These are phyloP conservation scores for Abortiporus biennis DNA, from an alignment of 1,284 basidiomycete species.

Conservation along the genomic window DNA sequence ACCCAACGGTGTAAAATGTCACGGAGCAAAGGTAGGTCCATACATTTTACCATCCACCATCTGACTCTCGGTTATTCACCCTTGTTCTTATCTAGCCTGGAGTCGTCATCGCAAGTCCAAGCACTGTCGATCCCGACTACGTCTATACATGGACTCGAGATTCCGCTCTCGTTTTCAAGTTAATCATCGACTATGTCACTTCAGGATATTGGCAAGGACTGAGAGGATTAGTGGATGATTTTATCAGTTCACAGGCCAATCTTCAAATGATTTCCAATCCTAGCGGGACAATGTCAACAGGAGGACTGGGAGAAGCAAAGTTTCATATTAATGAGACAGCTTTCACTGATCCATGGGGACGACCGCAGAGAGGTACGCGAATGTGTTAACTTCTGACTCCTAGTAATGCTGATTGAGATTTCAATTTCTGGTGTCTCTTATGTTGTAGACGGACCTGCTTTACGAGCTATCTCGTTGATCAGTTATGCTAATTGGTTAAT, in stretches of 20 bases:
- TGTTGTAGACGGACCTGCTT: conserved; percentile 63
- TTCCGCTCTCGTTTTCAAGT: conserved; percentile 36
- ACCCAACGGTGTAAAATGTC: conserved; percentile 42
- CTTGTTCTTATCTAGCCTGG: conserved; percentile 20
- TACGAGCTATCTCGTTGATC: conserved; percentile 63
- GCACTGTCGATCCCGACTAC: conserved; percentile 31
- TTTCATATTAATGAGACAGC: conserved; percentile 40
- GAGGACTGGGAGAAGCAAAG: conserved; percentile 44
- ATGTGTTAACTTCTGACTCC: background rate
- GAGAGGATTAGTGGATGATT: conserved; percentile 26
- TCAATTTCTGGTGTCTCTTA: no score
- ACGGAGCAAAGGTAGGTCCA: conserved; percentile 37
- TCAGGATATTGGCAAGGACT: conserved; percentile 24
- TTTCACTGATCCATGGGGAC: conserved; percentile 40
- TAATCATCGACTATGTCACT: conserved; percentile 31
- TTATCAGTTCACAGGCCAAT: conserved; percentile 25
- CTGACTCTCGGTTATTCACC: background rate
- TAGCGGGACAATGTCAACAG: conserved; percentile 33
- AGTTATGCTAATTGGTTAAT: conserved; percentile 65
- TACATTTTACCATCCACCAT: background rate
- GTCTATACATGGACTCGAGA: conserved; percentile 36
- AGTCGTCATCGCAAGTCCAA: conserved; percentile 30
- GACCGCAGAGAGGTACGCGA: conserved; percentile 55
- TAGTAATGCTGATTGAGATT: conserved; percentile 5
- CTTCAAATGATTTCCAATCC: conserved; percentile 37